A percentile compares a stretch with the other conserved stretches of the same genome.
Evolutionary conservation across 495 filamentous ascomycete species (phyloP).

Genomic region (Penicillium paxilli): DNA sequence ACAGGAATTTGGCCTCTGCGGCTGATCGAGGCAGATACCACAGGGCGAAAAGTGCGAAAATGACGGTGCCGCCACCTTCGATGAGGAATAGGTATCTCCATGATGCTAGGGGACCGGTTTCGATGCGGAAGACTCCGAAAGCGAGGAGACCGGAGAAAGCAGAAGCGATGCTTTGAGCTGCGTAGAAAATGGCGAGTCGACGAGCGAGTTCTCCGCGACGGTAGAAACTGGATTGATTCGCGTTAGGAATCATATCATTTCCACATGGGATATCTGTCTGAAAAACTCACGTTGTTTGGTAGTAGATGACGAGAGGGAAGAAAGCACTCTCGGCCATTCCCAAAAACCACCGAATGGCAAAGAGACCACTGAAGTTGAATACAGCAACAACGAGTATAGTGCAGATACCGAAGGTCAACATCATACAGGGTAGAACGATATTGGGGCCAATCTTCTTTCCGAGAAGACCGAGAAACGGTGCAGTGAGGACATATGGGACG

Average conservation of each 20-base stretch:
- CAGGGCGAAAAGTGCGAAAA: constrained; percentile 66
- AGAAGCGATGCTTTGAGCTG: constrained; percentile 69
- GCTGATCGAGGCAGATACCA: constrained; percentile 70
- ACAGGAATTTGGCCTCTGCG: constrained; percentile 62
- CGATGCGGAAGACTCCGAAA: constrained; percentile 75
- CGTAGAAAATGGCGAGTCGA: constrained; percentile 77
- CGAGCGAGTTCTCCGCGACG: constrained; percentile 73
- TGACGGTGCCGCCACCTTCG: constrained; percentile 64
- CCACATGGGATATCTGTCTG: neutral
- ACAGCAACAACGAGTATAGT: constrained; percentile 56
- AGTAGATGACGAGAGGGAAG: constrained; percentile 68
- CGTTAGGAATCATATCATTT: neutral
- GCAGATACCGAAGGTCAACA: constrained; percentile 64
- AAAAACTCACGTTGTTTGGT: constrained; percentile 43
- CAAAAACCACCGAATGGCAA: constrained; percentile 57
- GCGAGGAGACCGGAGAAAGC: constrained; percentile 75
- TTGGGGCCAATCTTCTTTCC: constrained; percentile 67
- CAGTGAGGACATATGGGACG: constrained; percentile 73
- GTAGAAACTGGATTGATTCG: constrained; percentile 52
- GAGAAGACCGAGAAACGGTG: constrained; percentile 64
- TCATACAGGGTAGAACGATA: constrained; percentile 64
- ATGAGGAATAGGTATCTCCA: constrained; percentile 82
- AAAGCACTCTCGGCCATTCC: constrained; percentile 74
- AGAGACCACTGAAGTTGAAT: constrained; percentile 65
- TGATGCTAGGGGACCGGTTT: constrained; percentile 45